phyloP scores from a whole-genome alignment of 345 rosid genomes.

The Acer campestre region DNA sequence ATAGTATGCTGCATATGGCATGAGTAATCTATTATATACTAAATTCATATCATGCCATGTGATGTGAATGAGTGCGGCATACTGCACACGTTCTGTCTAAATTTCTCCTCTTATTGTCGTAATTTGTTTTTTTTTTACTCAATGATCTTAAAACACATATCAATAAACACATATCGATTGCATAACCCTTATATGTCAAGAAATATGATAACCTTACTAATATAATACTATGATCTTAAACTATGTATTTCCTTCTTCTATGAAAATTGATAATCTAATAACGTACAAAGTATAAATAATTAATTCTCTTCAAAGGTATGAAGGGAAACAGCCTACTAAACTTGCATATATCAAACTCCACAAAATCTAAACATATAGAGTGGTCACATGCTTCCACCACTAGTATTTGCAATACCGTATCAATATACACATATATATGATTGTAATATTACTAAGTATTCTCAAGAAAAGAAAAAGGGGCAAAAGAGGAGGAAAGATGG shows the following conservation, averaged over 20 bases:
- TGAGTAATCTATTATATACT: not conserved
- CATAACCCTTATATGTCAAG: no score
- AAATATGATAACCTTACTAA: no score
- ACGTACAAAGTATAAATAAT: no score
- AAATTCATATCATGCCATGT: not conserved
- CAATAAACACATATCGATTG: no score
- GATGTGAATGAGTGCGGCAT: not conserved
- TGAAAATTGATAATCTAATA: no score
- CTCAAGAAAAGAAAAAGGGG: not conserved
- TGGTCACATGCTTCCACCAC: not conserved
- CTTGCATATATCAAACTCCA: slow-evolving; percentile 15
- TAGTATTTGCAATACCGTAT: not conserved
- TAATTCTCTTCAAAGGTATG: no score
- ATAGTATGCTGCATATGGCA: not conserved
- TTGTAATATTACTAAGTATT: slow-evolving; percentile 6
- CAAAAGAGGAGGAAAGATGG: not conserved
- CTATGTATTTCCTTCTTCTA: no score
- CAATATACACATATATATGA: slow-evolving; percentile 24
- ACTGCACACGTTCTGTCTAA: not conserved
- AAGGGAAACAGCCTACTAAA: slow-evolving; percentile 5
- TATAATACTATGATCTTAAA: no score
- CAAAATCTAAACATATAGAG: not conserved
- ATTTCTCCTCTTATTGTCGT: not conserved
- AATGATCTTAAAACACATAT: no score
- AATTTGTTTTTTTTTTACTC: no score